Evolutionary conservation across 1,139 yeast species (phyloP).

Genomic region (Kodamaea arcana): DNA sequence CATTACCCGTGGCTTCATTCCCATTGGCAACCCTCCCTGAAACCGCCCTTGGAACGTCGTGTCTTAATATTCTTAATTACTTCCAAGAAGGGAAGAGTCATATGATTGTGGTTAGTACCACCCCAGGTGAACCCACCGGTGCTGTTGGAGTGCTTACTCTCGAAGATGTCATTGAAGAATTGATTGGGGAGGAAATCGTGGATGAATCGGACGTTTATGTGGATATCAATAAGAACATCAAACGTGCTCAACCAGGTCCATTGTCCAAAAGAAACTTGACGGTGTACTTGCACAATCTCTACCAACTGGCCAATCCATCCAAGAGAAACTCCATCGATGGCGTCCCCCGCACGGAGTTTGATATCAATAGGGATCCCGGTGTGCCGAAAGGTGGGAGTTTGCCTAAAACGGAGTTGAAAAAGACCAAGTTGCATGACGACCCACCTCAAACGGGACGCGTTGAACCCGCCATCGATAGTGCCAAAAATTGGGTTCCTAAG

Average conservation of each 20-base stretch:
- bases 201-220: slow-evolving; percentile 96
- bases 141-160: slow-evolving; percentile 89
- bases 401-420: slow-evolving; percentile 5
- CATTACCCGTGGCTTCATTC: slow-evolving; percentile 85
- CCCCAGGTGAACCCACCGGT: slow-evolving; percentile 85
- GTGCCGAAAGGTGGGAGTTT: background rate
- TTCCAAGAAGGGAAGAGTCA: slow-evolving; percentile 98
- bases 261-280: slow-evolving; percentile 68
- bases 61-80: slow-evolving; percentile 87
- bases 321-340: slow-evolving; percentile 39
- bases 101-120: slow-evolving; percentile 87
- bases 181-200: slow-evolving; percentile 95
- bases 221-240: slow-evolving; percentile 84
- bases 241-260: slow-evolving; percentile 82
- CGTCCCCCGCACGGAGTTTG: slow-evolving; percentile 6
- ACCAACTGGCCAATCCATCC: slow-evolving; percentile 35
- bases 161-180: slow-evolving; percentile 95
- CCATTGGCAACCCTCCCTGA: slow-evolving; percentile 96
- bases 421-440: background rate
- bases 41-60: slow-evolving; percentile 86
- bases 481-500: slow-evolving; percentile 45
- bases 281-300: slow-evolving; percentile 60
- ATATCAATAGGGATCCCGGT: slow-evolving; percentile 8
- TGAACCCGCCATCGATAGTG: slow-evolving; percentile 13
- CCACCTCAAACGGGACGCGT: slow-evolving; percentile 3